Evolutionary conservation across 2,329 filamentous ascomycete genomes (phyloP), one percentile per base, ranked within the genome.

Genomic region (Aciculosporium take): DNA sequence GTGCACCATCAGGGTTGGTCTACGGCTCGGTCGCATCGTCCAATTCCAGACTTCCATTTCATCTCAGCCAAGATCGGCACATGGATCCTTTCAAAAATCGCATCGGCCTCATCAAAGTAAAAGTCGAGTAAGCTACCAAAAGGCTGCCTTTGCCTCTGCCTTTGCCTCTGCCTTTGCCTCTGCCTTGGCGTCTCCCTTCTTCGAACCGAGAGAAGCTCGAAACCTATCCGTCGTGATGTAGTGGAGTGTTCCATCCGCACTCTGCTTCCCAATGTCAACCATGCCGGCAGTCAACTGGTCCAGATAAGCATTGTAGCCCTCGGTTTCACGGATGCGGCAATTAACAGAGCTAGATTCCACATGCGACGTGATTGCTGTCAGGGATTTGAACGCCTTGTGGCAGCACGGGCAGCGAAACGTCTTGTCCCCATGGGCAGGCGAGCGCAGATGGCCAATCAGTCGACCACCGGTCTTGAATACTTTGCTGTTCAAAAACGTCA

Each of bases 351-450:
- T 62, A 1, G 64, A 59, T 48, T 76, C 71, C 18, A 60, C 63
- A 46, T 76, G 73, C 36, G 62, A 58, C 3, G 66, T 61, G 25
- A 74, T 61, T 2, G 65, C 60, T 13, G 60, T 53, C 17, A 66
- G 53, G 2, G 58, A 59, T 7, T 54, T 53, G 49, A 71, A 75
- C 7, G 49, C 51, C 2, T 51, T 53, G 10, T 55, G 52, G 47
- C 72, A 76, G 35, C 53, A 56, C 0, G 68, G 65, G 52, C 72
- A 76, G 10, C 48, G 50, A 33, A 57, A 60, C 3, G 47, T 50
- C 5, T 43, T 52, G 23, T 54, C 45, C 31, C 50, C 49, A 49
- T 76, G 72, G 2, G 53, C 55, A 0, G 56, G 46, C 2, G 67
- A 68, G 8, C 51, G 55, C 20, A 77, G 61, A 49, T 76, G 73